Conservation (phyloP, 2,329 filamentous ascomycete species). For the Coniosporium uncinatum region DNA sequence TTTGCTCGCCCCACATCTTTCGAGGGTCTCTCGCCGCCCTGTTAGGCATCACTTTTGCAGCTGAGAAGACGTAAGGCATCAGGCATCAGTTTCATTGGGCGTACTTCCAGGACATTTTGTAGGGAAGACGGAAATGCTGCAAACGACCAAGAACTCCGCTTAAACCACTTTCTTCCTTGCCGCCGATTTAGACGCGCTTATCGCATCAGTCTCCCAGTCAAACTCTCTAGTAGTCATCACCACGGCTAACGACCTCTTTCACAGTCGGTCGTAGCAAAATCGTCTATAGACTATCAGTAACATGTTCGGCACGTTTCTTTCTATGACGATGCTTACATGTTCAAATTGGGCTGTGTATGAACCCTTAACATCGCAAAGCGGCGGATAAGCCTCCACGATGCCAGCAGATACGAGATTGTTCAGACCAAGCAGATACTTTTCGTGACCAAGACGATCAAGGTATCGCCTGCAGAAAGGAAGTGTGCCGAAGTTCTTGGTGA, state of each 20-base stretch:
- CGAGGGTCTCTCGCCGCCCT: no score
- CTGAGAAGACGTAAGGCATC: no score
- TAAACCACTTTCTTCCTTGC: no score
- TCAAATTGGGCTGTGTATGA: conserved; percentile 94
- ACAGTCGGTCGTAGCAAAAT: conserved; percentile 7
- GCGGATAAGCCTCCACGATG: conserved; percentile 87
- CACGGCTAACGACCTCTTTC: conserved; percentile 4
- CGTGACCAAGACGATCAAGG: conserved; percentile 86
- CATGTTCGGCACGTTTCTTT: not conserved
- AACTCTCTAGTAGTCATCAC: conserved; percentile 11
- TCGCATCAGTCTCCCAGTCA: no score
- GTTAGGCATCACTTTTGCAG: no score
- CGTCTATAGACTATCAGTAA: conserved; percentile 1
- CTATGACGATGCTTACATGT: conserved; percentile 60
- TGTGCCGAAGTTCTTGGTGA: conserved; percentile 96
- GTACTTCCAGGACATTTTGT: no score
- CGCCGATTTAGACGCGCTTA: no score
- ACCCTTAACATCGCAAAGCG: conserved; percentile 86
- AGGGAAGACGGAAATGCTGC: no score
- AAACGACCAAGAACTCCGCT: no score
- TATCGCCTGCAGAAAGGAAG: conserved; percentile 89
- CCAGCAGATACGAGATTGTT: conserved; percentile 80
- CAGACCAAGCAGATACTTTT: conserved; percentile 88
- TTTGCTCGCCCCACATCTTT: no score
- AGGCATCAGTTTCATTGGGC: no score